Conservation (phyloP, 805 yeast species). For the Ogataea dorogensis region DNA sequence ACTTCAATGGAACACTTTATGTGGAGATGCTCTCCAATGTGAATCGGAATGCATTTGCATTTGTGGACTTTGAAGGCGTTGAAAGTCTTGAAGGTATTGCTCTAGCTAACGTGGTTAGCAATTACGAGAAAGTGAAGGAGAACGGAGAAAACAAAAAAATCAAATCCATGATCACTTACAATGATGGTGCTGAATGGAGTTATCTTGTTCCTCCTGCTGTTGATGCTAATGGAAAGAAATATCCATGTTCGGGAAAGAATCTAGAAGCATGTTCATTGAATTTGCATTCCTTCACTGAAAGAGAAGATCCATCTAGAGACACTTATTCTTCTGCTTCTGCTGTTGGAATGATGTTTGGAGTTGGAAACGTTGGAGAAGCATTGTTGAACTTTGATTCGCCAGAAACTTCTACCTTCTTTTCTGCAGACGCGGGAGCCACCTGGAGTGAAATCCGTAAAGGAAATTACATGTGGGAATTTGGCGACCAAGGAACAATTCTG, state of each 20-base stretch:
- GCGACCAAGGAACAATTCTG: conserved; percentile 89
- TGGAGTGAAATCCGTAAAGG: conserved; percentile 83
- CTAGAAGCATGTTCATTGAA: conserved; percentile 72
- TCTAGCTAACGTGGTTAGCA: conserved; percentile 65
- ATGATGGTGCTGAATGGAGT: conserved; percentile 90
- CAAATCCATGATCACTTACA: conserved; percentile 74
- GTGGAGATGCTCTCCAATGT: conserved; percentile 66
- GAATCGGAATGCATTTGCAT: conserved; percentile 71
- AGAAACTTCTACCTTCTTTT: conserved; percentile 63
- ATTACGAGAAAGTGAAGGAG: conserved; percentile 41
- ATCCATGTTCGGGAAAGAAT: conserved; percentile 46
- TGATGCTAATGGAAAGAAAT: conserved; percentile 60
- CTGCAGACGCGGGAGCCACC: conserved; percentile 86
- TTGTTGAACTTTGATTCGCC: conserved; percentile 43
- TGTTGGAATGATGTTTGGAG: conserved; percentile 81
- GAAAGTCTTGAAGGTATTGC: conserved; percentile 84
- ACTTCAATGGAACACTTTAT: conserved; percentile 87
- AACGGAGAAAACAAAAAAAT: conserved; percentile 46
- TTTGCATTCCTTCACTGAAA: conserved; percentile 87
- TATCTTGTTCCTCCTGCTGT: conserved; percentile 64
- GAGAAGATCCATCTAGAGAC: conserved; percentile 71
- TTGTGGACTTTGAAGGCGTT: conserved; percentile 84
- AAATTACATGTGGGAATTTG: conserved; percentile 88
- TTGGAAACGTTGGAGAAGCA: conserved; percentile 83
- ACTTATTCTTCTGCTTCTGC: conserved; percentile 88